phyloP scores from a whole-genome alignment of 1,284 basidiomycete genomes.

The Moesziomyces antarcticus region DNA sequence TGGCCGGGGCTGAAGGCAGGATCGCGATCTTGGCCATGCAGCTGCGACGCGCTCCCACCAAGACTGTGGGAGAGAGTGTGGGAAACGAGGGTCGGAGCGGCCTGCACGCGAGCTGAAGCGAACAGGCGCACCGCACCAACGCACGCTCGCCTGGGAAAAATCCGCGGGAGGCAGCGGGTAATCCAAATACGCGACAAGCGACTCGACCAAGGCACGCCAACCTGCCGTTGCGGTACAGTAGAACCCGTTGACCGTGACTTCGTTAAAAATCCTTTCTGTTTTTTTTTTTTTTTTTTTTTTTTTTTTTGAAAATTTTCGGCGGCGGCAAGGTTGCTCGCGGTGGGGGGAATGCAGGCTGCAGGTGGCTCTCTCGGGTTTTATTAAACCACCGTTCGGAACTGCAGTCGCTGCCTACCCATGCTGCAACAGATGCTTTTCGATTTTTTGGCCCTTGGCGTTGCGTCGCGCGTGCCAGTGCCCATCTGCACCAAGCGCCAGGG shows the following conservation, averaged over 20 bases:
- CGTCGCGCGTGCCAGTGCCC: too few relatives aligned
- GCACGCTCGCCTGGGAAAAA: slow-evolving; percentile 1
- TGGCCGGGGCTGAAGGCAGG: not conserved
- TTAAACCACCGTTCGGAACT: not conserved
- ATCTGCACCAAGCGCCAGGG: too few relatives aligned
- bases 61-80: slow-evolving; percentile 5
- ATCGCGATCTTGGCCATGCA: not conserved
- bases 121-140: not conserved
- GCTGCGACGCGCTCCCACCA: not conserved
- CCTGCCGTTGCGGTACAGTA: too few relatives aligned
- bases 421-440: too few relatives aligned
- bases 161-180: slow-evolving; percentile 9
- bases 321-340: too few relatives aligned
- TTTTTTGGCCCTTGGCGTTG: too few relatives aligned
- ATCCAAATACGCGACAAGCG: slow-evolving; percentile 11
- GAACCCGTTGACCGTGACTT: too few relatives aligned
- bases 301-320: not conserved
- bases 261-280: too few relatives aligned
- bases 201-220: not conserved
- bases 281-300: too few relatives aligned
- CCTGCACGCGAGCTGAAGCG: too few relatives aligned
- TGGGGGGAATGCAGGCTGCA: too few relatives aligned
- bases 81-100: not conserved
- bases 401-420: too few relatives aligned
- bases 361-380: not conserved